Conservation (phyloP, 169 alveolate species). For the Perkinsus olseni region DNA sequence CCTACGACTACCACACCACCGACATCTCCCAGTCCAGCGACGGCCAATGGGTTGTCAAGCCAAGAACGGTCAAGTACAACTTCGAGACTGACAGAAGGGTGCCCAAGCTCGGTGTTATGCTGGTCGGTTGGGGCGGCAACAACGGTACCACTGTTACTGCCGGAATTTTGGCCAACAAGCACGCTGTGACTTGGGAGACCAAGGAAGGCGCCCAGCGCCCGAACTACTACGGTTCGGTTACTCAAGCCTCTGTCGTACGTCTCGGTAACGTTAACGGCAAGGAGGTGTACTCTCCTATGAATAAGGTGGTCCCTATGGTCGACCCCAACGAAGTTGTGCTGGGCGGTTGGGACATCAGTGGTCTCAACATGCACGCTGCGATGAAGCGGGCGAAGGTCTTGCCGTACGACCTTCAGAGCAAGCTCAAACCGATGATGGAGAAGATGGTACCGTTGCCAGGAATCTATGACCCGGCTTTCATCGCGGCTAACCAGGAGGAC, state of each 20-base stretch:
- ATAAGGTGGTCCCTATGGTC: constrained; percentile 63
- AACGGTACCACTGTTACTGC: constrained; percentile 74
- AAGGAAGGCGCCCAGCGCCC: constrained; percentile 64
- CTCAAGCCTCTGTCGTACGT: constrained; percentile 58
- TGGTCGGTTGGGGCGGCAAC: constrained; percentile 83
- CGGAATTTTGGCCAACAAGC: constrained; percentile 71
- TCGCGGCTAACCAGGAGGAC: constrained; percentile 71
- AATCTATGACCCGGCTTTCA: constrained; percentile 62
- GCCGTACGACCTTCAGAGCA: constrained; percentile 56
- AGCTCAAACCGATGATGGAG: constrained; percentile 49
- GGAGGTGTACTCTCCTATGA: constrained; percentile 62
- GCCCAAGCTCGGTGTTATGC: constrained; percentile 69
- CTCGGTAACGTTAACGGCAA: constrained; percentile 35
- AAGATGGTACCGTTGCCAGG: constrained; percentile 62
- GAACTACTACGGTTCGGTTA: constrained; percentile 68
- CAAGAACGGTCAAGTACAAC: not conserved
- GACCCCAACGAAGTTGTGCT: constrained; percentile 69
- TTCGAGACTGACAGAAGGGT: constrained; percentile 10
- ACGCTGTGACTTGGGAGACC: constrained; percentile 61
- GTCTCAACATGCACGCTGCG: constrained; percentile 63
- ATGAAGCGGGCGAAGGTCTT: constrained; percentile 70
- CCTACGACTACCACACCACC: constrained; percentile 19
- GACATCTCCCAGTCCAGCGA: not conserved
- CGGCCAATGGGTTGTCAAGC: not conserved
- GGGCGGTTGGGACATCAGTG: constrained; percentile 80